These are phyloP conservation scores for Delonix regia DNA, from an alignment of 306 rosid genomes.

Conservation along the genomic window DNA sequence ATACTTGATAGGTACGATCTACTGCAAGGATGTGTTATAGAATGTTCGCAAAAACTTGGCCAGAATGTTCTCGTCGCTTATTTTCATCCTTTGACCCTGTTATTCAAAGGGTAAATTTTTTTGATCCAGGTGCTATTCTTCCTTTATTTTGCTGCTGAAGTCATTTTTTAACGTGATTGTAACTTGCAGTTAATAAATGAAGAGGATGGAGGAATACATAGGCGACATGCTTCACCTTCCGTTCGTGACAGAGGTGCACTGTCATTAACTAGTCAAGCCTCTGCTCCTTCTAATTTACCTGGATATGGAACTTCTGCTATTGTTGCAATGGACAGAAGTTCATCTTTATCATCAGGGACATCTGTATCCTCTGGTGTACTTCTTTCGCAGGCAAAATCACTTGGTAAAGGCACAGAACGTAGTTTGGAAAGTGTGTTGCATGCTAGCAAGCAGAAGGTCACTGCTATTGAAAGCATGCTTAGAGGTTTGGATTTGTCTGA, in stretches of 20 bases:
- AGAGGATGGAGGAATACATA: slow-evolving; percentile 96
- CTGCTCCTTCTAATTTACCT: slow-evolving; percentile 72
- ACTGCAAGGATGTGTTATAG: slow-evolving; percentile 97
- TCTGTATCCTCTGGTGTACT: slow-evolving; percentile 73
- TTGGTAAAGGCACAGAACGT: slow-evolving; percentile 76
- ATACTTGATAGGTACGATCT: slow-evolving; percentile 82
- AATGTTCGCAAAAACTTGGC: slow-evolving; percentile 98
- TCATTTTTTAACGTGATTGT: slow-evolving; percentile 26
- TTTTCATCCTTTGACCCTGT: slow-evolving; percentile 89
- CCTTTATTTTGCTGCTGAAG: slow-evolving; percentile 29
- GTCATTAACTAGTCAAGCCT: slow-evolving; percentile 62
- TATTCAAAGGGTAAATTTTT: slow-evolving; percentile 85
- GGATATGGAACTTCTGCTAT: slow-evolving; percentile 99
- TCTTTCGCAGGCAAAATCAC: slow-evolving; percentile 77
- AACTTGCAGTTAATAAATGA: slow-evolving; percentile 86
- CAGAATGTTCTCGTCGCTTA: slow-evolving; percentile 84
- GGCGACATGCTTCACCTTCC: slow-evolving; percentile 91
- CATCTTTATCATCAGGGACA: slow-evolving; percentile 81
- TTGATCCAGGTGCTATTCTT: slow-evolving; percentile 33
- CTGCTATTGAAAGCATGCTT: slow-evolving; percentile 98
- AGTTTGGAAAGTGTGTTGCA: slow-evolving; percentile 95
- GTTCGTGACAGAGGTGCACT: slow-evolving; percentile 83
- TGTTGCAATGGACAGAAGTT: slow-evolving; percentile 97
- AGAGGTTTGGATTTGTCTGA: slow-evolving; percentile 95
- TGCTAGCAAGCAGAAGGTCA: slow-evolving; percentile 97